Evolutionary conservation across 1,139 yeast species (phyloP).

Genomic region (Blastobotrys petasosporus): DNA sequence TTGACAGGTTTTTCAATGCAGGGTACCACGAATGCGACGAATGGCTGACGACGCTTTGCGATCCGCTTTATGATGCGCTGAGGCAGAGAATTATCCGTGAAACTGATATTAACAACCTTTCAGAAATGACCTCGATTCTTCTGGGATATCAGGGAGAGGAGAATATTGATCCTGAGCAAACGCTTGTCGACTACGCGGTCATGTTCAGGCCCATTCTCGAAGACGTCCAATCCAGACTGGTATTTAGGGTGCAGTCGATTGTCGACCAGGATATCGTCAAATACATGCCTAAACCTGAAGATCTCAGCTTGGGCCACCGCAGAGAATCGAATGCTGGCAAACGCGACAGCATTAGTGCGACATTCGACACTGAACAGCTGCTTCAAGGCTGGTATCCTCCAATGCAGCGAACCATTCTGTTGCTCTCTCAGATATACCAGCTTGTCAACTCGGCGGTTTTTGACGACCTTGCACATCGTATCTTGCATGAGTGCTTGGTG

Average conservation of each 20-base stretch:
- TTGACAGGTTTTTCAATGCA: constrained; percentile 46
- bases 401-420: constrained; percentile 59
- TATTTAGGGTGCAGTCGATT: constrained; percentile 69
- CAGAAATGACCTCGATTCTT: constrained; percentile 69
- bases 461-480: constrained; percentile 83
- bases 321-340: constrained; percentile 22
- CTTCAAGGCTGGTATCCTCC: constrained; percentile 66
- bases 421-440: constrained; percentile 75
- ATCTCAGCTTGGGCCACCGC: constrained; percentile 51
- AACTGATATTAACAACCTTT: constrained; percentile 55
- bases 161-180: constrained; percentile 20
- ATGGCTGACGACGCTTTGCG: constrained; percentile 60
- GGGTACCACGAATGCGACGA: constrained; percentile 37
- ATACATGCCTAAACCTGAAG: constrained; percentile 63
- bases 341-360: constrained; percentile 1
- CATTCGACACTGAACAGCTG: constrained; percentile 30
- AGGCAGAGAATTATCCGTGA: constrained; percentile 66
- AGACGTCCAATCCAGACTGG: constrained; percentile 73
- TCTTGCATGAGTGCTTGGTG: constrained; percentile 70
- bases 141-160: constrained; percentile 47
- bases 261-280: constrained; percentile 62
- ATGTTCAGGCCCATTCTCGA: constrained; percentile 65
- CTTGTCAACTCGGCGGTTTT: constrained; percentile 67
- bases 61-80: constrained; percentile 68
- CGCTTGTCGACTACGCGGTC: constrained; percentile 42